These are phyloP conservation scores for Dentipellis sp. DNA, from an alignment of 768 basidiomycete species.

Conservation along the genomic window DNA sequence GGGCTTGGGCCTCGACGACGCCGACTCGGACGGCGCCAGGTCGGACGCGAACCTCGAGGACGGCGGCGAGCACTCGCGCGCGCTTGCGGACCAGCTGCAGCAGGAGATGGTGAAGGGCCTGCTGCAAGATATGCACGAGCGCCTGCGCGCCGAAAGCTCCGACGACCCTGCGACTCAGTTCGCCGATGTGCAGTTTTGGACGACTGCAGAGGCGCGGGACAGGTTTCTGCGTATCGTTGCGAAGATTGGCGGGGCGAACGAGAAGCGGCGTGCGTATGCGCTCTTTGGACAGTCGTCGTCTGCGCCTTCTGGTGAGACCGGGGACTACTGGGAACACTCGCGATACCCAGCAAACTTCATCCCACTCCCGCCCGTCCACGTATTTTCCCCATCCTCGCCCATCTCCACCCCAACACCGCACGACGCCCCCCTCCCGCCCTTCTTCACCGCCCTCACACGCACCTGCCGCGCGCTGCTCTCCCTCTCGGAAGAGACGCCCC, in stretches of 20 bases:
- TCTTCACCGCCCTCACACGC: conserved; percentile 6
- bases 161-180: neutral
- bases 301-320: conserved; percentile 24
- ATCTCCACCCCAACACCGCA: neutral
- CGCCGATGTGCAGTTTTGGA: conserved; percentile 57
- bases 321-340: conserved; percentile 54
- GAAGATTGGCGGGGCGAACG: conserved; percentile 69
- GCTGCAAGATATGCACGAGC: conserved; percentile 53
- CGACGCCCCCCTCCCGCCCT: neutral
- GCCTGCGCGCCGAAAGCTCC: conserved; percentile 20
- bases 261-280: conserved; percentile 53
- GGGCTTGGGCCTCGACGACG: conserved; percentile 5
- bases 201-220: conserved; percentile 65
- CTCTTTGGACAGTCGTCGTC: conserved; percentile 33
- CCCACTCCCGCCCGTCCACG: conserved; percentile 46
- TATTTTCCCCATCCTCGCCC: conserved; percentile 28
- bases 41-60: neutral
- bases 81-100: conserved; percentile 59
- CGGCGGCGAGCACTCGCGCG: conserved; percentile 43
- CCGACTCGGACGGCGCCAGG: conserved; percentile 15
- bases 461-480: conserved; percentile 42
- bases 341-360: conserved; percentile 46
- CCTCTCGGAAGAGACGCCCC: conserved; percentile 31
- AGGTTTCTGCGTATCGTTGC: conserved; percentile 69
- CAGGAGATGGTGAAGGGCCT: conserved; percentile 65